phyloP scores from a whole-genome alignment of 2,329 filamentous ascomycete species.

The Taxawa tesnikishii region DNA sequence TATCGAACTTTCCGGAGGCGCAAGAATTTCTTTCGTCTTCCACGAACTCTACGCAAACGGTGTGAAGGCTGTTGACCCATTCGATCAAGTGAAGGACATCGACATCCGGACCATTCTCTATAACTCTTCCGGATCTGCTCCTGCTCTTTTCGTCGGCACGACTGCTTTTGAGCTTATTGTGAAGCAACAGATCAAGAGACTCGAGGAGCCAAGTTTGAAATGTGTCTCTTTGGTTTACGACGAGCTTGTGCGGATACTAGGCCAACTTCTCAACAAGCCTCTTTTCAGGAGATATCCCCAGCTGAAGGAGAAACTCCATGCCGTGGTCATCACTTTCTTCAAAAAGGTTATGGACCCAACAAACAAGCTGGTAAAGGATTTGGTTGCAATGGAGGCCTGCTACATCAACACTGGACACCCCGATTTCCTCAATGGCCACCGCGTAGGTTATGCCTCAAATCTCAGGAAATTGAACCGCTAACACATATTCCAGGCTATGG shows the following conservation, averaged over 20 bases:
- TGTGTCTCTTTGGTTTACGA: slow-evolving; percentile 97
- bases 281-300: slow-evolving; percentile 87
- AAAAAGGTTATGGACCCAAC: slow-evolving; percentile 98
- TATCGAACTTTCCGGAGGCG: slow-evolving; percentile 86
- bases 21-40: slow-evolving; percentile 98
- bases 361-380: slow-evolving; percentile 88
- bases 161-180: slow-evolving; percentile 98
- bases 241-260: slow-evolving; percentile 88
- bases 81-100: slow-evolving; percentile 92
- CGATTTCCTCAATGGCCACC: slow-evolving; percentile 92
- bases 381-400: slow-evolving; percentile 90
- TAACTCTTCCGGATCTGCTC: slow-evolving; percentile 98
- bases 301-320: slow-evolving; percentile 93
- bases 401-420: slow-evolving; percentile 99
- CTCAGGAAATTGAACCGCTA: background rate
- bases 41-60: slow-evolving; percentile 97
- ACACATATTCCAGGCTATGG: slow-evolving; percentile 59
- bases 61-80: slow-evolving; percentile 94
- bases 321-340: slow-evolving; percentile 86
- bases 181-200: slow-evolving; percentile 92
- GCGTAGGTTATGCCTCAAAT: slow-evolving; percentile 38
- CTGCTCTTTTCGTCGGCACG: slow-evolving; percentile 91
- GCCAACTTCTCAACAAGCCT: slow-evolving; percentile 76
- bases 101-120: slow-evolving; percentile 95
- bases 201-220: slow-evolving; percentile 94